Evolutionary conservation across 2,329 filamentous ascomycete species (phyloP).

Genomic region (Graphilbum ipis-grandicollis): DNA sequence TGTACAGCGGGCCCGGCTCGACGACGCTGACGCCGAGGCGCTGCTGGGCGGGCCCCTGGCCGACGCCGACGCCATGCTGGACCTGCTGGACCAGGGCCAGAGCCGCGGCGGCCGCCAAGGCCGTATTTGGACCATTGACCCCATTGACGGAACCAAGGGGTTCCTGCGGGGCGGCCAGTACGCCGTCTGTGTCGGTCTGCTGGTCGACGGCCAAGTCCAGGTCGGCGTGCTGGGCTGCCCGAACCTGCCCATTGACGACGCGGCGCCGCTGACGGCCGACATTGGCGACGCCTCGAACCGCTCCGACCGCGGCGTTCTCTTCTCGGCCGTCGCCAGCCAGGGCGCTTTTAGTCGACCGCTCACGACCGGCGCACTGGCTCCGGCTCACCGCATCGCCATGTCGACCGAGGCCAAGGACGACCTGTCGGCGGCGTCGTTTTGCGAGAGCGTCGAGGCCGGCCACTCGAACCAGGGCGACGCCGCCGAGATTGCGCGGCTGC

Average conservation of each 20-base stretch:
- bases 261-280: constrained; percentile 48
- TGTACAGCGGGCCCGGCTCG: constrained; percentile 48
- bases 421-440: constrained; percentile 73
- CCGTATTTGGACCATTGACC: constrained; percentile 90
- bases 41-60: constrained; percentile 45
- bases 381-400: constrained; percentile 56
- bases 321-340: constrained; percentile 63
- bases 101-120: constrained; percentile 56
- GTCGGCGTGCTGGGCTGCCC: constrained; percentile 91
- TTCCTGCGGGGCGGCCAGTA: constrained; percentile 95
- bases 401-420: constrained; percentile 35
- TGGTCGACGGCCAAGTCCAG: constrained; percentile 86
- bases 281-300: constrained; percentile 60
- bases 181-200: constrained; percentile 79
- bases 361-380: constrained; percentile 31
- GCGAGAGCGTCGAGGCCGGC: constrained; percentile 85
- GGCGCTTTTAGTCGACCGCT: constrained; percentile 71
- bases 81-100: constrained; percentile 49
- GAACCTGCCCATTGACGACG: constrained; percentile 80
- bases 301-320: constrained; percentile 70
- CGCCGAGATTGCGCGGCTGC: constrained; percentile 61
- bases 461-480: constrained; percentile 86
- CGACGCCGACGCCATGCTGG: constrained; percentile 36
- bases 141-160: constrained; percentile 94
- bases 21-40: constrained; percentile 38